Evolutionary conservation across 2,329 filamentous ascomycete species (phyloP).

Genomic region (Monascus ruber): DNA sequence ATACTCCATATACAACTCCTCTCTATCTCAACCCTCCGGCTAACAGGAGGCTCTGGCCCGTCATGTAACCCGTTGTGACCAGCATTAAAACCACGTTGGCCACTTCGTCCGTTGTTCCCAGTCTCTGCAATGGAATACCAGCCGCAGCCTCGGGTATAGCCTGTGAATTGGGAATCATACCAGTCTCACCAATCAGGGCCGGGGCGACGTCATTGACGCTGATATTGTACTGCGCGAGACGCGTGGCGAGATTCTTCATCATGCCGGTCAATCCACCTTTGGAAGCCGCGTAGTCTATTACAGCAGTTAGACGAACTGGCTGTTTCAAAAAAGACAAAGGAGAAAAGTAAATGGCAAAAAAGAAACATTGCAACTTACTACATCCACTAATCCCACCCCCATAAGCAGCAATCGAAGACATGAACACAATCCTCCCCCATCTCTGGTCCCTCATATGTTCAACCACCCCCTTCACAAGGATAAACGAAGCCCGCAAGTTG

Average conservation of each 20-base stretch:
- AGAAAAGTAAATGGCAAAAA: no score
- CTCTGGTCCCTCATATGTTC: constrained; percentile 48
- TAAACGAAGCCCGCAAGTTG: constrained; percentile 52
- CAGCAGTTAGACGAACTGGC: no score
- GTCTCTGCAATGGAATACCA: constrained; percentile 48
- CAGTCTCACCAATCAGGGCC: constrained; percentile 55
- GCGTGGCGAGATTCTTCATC: constrained; percentile 53
- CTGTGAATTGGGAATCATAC: constrained; percentile 50
- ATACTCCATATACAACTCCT: no score
- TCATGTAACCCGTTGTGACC: constrained; percentile 49
- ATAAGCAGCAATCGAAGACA: constrained; percentile 52
- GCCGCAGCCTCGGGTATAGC: constrained; percentile 48
- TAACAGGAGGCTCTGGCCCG: constrained; percentile 44
- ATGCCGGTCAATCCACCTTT: constrained; percentile 53
- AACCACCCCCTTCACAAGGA: constrained; percentile 49
- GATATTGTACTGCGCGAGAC: constrained; percentile 49
- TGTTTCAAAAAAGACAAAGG: no score
- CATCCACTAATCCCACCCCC: constrained; percentile 56
- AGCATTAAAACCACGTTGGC: constrained; percentile 52
- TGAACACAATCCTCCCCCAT: constrained; percentile 55
- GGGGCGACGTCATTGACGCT: constrained; percentile 59
- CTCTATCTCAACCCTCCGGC: constrained; percentile 35
- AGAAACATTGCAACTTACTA: background rate
- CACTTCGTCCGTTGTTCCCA: constrained; percentile 49
- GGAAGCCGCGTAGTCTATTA: constrained; percentile 41